Conservation (phyloP, 192 early-diverging fungal genomes). For the Rhizophagus clarus region DNA sequence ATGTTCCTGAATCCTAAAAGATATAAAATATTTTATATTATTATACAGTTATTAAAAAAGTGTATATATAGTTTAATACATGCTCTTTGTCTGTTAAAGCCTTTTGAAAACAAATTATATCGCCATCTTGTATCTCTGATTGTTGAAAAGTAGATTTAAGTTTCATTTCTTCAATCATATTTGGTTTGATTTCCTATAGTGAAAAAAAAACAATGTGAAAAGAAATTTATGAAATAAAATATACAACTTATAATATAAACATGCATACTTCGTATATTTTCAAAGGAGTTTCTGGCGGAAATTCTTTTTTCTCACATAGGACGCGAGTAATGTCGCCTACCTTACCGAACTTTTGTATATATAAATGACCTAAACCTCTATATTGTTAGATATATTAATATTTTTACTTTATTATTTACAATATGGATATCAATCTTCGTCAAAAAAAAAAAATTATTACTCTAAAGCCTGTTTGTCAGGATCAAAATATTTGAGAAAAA, state of each 20-base stretch:
- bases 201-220: neutral
- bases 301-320: constrained; percentile 54
- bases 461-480: constrained; percentile 58
- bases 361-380: constrained; percentile 60
- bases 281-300: constrained; percentile 61
- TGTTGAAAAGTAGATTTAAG: constrained; percentile 58
- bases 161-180: constrained; percentile 84
- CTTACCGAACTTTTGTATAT: constrained; percentile 49
- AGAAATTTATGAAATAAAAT: neutral
- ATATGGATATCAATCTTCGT: neutral
- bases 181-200: constrained; percentile 87
- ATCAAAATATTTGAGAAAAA: constrained; percentile 90
- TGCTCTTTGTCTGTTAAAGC: constrained; percentile 55
- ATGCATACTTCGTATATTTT: constrained; percentile 63
- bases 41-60: no score
- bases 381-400: neutral
- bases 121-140: constrained; percentile 91
- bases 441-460: constrained; percentile 45
- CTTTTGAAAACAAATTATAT: constrained; percentile 87
- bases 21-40: neutral
- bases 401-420: neutral
- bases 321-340: constrained; percentile 63
- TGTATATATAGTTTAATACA: constrained; percentile 10
- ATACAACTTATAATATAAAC: neutral
- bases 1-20: constrained; percentile 39